Conservation (phyloP, 208 protist species). For the Crithidia brevicula region DNA sequence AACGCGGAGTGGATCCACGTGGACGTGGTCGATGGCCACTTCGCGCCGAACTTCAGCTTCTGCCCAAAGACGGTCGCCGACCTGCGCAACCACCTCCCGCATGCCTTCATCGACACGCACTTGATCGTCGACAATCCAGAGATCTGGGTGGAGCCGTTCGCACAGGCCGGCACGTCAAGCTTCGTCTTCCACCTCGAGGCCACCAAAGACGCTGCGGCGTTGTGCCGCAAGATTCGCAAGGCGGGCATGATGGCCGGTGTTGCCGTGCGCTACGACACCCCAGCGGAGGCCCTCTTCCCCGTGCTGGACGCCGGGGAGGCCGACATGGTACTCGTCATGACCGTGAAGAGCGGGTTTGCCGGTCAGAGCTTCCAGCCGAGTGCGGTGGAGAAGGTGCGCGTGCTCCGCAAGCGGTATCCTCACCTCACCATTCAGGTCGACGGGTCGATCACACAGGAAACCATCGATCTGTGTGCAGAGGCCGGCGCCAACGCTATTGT, state of each 20-base stretch:
- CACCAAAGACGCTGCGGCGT: conserved; percentile 34
- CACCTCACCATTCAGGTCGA: conserved; percentile 98
- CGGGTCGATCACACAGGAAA: conserved; percentile 95
- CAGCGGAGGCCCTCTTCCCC: conserved; percentile 41
- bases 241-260: conserved; percentile 92
- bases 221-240: conserved; percentile 75
- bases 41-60: conserved; percentile 97
- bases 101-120: conserved; percentile 94
- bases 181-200: conserved; percentile 96
- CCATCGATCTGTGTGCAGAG: conserved; percentile 89
- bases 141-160: conserved; percentile 84
- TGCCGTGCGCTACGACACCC: conserved; percentile 95
- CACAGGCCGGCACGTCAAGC: conserved; percentile 82
- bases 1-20: conserved; percentile 96
- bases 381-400: conserved; percentile 95
- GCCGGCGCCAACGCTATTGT: conserved; percentile 99
- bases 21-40: conserved; percentile 97
- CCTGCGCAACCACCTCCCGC: conserved; percentile 81
- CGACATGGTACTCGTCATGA: conserved; percentile 98
- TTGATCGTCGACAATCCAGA: conserved; percentile 94
- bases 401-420: conserved; percentile 82
- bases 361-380: conserved; percentile 98
- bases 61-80: conserved; percentile 92
- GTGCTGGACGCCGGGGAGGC: conserved; percentile 83
- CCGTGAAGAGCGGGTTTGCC: conserved; percentile 99